phyloP scores from a whole-genome alignment of 1,284 basidiomycete genomes.

The Cutaneotrichosporon sp. region DNA sequence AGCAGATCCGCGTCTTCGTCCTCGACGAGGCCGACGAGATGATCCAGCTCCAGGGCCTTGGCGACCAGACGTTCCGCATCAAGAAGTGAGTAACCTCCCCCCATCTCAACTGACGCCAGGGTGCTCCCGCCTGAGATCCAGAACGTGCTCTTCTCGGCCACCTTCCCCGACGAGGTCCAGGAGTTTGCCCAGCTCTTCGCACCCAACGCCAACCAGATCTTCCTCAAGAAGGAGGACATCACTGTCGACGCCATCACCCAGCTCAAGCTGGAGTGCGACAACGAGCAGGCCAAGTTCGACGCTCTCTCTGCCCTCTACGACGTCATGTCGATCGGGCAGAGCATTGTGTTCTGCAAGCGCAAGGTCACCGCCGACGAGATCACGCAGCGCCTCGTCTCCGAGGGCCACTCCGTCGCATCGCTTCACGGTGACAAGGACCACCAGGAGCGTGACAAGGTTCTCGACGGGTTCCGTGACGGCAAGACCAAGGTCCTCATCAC shows the following conservation, averaged over 20 bases:
- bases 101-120: conserved; percentile 29
- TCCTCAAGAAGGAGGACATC: conserved; percentile 90
- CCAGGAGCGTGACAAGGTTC: conserved; percentile 82
- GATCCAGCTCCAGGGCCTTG: conserved; percentile 92
- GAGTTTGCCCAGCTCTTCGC: conserved; percentile 89
- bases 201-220: conserved; percentile 93
- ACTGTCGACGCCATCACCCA: conserved; percentile 94
- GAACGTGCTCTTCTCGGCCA: conserved; percentile 96
- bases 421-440: conserved; percentile 93
- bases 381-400: conserved; percentile 81
- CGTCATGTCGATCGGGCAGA: conserved; percentile 90
- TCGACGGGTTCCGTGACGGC: conserved; percentile 94
- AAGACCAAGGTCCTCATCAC: conserved; percentile 97
- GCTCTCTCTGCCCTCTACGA: conserved; percentile 90
- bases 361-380: conserved; percentile 93
- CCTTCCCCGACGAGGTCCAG: conserved; percentile 92
- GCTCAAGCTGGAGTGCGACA: conserved; percentile 93
- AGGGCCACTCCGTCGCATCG: conserved; percentile 96
- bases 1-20: conserved; percentile 87
- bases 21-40: conserved; percentile 99
- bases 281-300: conserved; percentile 93
- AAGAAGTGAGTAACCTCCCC: conserved; percentile 72
- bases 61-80: conserved; percentile 93
- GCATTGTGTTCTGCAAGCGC: conserved; percentile 93
- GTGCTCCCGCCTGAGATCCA: conserved; percentile 61